These are phyloP conservation scores for Penstemon davidsonii DNA, from an alignment of 257 asterid genomes.

Conservation along the genomic window DNA sequence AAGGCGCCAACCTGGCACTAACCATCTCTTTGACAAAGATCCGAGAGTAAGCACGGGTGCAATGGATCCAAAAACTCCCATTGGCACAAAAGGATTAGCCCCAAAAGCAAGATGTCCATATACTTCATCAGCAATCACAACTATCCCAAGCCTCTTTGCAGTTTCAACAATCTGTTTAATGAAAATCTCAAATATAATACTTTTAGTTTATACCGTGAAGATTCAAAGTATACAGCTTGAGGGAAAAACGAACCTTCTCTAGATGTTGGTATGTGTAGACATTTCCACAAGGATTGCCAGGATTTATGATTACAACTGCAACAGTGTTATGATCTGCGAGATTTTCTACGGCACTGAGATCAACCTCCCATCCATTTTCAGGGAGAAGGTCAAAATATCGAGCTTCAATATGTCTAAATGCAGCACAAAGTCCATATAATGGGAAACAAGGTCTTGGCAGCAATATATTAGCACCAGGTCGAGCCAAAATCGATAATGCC, in stretches of 20 bases:
- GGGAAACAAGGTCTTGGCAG: conserved; percentile 91
- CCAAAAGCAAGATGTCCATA: conserved; percentile 89
- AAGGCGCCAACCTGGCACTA: conserved; percentile 94
- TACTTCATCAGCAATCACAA: conserved; percentile 83
- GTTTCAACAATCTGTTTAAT: conserved; percentile 62
- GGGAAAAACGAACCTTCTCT: conserved; percentile 46
- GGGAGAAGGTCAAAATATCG: conserved; percentile 71
- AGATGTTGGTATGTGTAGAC: conserved; percentile 67
- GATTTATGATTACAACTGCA: conserved; percentile 76
- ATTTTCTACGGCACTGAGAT: conserved; percentile 58
- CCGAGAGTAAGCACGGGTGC: conserved; percentile 82
- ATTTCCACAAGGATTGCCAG: conserved; percentile 93
- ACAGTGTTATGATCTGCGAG: conserved; percentile 79
- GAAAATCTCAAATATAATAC: no score
- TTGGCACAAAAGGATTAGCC: conserved; percentile 67
- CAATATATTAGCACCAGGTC: conserved; percentile 76
- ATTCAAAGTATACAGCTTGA: neutral
- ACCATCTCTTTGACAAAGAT: conserved; percentile 85
- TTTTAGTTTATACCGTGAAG: no score
- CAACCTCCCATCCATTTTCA: conserved; percentile 70
- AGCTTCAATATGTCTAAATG: conserved; percentile 58
- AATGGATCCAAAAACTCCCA: conserved; percentile 76
- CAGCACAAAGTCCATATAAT: conserved; percentile 67
- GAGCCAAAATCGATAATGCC: conserved; percentile 52
- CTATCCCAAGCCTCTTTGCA: conserved; percentile 61